Evolutionary conservation across 2,329 filamentous ascomycete species (phyloP).

Genomic region (Aureobasidium sp.): DNA sequence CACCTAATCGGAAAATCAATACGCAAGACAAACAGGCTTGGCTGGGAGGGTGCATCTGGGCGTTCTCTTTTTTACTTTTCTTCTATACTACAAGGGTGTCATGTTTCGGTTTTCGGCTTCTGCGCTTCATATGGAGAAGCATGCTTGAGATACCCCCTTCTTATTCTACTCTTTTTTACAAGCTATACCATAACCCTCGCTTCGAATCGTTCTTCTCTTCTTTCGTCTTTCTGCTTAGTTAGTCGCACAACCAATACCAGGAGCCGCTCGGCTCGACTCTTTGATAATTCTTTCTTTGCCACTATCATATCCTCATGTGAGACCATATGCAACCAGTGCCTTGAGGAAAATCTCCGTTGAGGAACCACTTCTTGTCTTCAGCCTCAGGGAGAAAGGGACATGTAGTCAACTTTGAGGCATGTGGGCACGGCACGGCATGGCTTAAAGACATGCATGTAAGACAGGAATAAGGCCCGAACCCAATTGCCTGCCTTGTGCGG

Average conservation of each 20-base stretch:
- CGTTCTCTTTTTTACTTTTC: neutral
- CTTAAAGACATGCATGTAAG: neutral
- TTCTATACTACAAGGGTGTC: neutral
- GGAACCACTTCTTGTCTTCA: too few relatives aligned
- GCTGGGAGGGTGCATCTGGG: constrained; percentile 3
- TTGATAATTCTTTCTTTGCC: neutral
- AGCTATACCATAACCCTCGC: neutral
- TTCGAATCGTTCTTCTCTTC: neutral
- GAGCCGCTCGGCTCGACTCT: neutral
- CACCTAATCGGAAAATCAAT: neutral
- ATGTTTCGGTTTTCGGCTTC: neutral
- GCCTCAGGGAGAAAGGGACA: neutral
- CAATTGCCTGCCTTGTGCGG: neutral
- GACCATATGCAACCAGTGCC: too few relatives aligned
- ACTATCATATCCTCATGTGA: too few relatives aligned
- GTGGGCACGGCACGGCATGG: neutral
- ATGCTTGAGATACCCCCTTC: constrained; percentile 1
- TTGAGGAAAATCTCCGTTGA: too few relatives aligned
- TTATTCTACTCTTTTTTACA: neutral
- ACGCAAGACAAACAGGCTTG: constrained; percentile 7
- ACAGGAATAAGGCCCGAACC: neutral
- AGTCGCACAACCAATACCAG: neutral
- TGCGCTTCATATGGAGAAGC: neutral
- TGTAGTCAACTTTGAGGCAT: neutral
- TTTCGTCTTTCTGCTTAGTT: neutral